Evolutionary conservation across 441 rosid genomes (phyloP).

Genomic region (Brassica balearica): DNA sequence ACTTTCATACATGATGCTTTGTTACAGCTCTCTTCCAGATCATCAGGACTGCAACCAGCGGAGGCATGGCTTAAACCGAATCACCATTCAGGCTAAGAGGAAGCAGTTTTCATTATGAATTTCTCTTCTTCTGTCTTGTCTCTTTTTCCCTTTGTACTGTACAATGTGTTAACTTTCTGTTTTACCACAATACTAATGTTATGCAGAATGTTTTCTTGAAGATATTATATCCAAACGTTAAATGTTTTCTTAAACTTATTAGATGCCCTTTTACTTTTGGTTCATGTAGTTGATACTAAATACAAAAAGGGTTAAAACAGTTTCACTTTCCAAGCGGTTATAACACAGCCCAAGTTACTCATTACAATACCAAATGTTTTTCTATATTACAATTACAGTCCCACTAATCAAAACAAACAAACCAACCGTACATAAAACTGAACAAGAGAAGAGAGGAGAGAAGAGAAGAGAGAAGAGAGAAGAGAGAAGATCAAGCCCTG

Average conservation of each 20-base stretch:
- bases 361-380: constrained; percentile 24
- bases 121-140: constrained; percentile 18
- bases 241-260: background rate
- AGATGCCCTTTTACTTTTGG: background rate
- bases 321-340: background rate
- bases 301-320: background rate
- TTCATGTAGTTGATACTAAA: background rate
- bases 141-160: constrained; percentile 25
- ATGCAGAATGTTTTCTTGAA: background rate
- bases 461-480: background rate
- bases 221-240: background rate
- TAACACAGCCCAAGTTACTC: constrained; percentile 10
- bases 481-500: constrained; percentile 50
- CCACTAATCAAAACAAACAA: constrained; percentile 25
- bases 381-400: constrained; percentile 39
- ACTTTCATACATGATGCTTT: constrained; percentile 4
- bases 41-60: constrained; percentile 90
- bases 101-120: background rate
- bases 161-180: constrained; percentile 32
- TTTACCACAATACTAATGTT: constrained; percentile 9
- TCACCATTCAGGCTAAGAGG: constrained; percentile 17
- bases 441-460: background rate
- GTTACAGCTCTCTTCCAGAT: constrained; percentile 91
- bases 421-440: constrained; percentile 8
- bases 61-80: constrained; percentile 72